Evolutionary conservation across 768 basidiomycete genomes (phyloP), one percentile per base, ranked within the genome.

Genomic region (Tricholoma matsutake): DNA sequence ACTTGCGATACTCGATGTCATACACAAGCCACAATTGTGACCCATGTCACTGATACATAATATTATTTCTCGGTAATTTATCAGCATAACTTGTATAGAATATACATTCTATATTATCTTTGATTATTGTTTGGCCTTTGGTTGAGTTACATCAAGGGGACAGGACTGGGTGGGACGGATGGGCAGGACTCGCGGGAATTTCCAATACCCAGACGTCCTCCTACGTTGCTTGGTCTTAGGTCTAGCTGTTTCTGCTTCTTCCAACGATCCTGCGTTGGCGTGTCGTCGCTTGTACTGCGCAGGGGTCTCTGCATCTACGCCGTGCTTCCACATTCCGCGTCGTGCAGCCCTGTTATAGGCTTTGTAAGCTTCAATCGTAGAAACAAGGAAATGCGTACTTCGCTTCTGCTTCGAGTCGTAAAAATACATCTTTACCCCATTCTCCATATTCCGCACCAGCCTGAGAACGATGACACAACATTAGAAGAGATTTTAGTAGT

Each of bases 381-480:
- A 52, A 34, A 22, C 34, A 61, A 35, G 39, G 6, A 47, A 22
- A 8, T 1, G 71, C 83, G 63, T 56, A 92, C 93, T 80, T 87
- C 1, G 93, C 92, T 63, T 83, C 78, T 1, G 73, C 76, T 72
- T 96, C 88, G 4, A 86, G 68, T 14, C 74, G 74, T 43, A 89
- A 69, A 72, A 89, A 91, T 49, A 75, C 76, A 2, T 86, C 88
- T 60, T 89, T 83, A 2, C 87, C 86, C 75, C 78, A 80, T 20
- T 78, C 73, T 1, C 94, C 94, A 63, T 96, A 91, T 66, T 89
- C 90, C 14, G 91, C 93, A 3, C 90, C 91, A 8, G 82, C 78
- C 71, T 82, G 57, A 47, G 0, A 16, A 29, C 56, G n/a, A 61
- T 31, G 10, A 45, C 16, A 56, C 20, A 0, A 8, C 32, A 10